A percentile compares a stretch with the other conserved stretches of the same genome.
Conservation (phyloP, 2,329 filamentous ascomycete species). For the Bimuria novae-zelandiae region DNA sequence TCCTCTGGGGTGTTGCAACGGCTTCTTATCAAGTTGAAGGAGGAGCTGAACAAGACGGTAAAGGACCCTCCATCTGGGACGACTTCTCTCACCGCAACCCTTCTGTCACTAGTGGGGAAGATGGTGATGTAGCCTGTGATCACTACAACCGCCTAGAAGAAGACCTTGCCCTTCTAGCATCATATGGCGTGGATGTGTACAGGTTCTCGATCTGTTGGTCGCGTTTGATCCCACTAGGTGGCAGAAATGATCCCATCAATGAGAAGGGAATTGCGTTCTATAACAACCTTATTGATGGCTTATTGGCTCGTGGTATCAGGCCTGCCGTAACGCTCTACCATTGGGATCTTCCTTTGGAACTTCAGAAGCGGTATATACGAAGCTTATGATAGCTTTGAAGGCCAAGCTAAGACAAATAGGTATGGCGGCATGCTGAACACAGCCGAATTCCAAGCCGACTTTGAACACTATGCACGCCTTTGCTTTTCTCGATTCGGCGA, state of each 20-base stretch:
- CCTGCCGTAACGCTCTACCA: conserved; percentile 24
- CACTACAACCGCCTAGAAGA: conserved; percentile 56
- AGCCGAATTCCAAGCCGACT: conserved; percentile 29
- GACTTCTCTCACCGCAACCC: conserved; percentile 56
- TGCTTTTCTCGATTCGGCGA: conserved; percentile 46
- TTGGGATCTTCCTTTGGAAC: conserved; percentile 8
- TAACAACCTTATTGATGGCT: conserved; percentile 16
- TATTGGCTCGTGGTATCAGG: conserved; percentile 12
- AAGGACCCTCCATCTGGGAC: conserved; percentile 51
- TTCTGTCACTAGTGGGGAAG: conserved; percentile 64
- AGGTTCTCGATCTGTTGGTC: conserved; percentile 22
- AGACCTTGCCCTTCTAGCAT: conserved; percentile 19
- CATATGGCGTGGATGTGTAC: conserved; percentile 19
- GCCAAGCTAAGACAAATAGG: neutral
- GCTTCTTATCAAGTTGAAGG: conserved; percentile 49
- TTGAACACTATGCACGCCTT: conserved; percentile 45
- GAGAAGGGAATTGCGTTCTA: conserved; percentile 19
- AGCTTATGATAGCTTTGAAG: neutral
- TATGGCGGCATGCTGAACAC: conserved; percentile 25
- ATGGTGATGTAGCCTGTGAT: conserved; percentile 41
- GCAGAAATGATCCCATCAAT: conserved; percentile 18
- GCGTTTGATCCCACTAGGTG: conserved; percentile 20
- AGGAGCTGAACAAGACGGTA: conserved; percentile 49
- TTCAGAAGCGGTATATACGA: neutral
- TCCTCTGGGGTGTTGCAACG: conserved; percentile 50